A percentile compares a stretch with the other conserved stretches of the same genome.
Conservation (phyloP, 495 filamentous ascomycete species). For the Talaromyces adpressus region DNA sequence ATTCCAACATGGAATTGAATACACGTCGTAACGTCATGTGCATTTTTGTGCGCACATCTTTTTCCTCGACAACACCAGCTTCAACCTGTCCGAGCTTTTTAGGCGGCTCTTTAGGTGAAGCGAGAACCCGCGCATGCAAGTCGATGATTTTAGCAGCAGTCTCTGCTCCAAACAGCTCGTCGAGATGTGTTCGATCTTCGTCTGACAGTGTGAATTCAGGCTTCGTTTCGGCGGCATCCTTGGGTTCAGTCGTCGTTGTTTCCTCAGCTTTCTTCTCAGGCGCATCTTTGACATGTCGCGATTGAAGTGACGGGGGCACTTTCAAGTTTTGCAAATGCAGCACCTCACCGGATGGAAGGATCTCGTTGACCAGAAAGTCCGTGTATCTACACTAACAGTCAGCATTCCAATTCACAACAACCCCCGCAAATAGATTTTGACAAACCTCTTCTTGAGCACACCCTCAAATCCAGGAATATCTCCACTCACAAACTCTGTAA, state of each 20-base stretch:
- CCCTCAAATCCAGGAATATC: conserved; percentile 45
- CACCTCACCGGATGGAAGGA: conserved; percentile 68
- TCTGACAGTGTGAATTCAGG: conserved; percentile 32
- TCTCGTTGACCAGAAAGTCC: conserved; percentile 94
- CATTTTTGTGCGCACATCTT: conserved; percentile 53
- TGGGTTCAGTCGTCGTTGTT: not conserved
- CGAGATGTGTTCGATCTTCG: conserved; percentile 40
- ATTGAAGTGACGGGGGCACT: conserved; percentile 13
- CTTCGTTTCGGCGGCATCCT: conserved; percentile 8
- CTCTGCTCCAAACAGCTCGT: conserved; percentile 36
- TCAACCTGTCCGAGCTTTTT: conserved; percentile 35
- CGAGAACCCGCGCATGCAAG: conserved; percentile 38
- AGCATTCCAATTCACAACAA: not conserved
- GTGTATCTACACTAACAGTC: conserved; percentile 57
- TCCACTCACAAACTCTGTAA: conserved; percentile 46
- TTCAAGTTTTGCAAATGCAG: conserved; percentile 58
- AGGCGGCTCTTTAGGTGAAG: conserved; percentile 30
- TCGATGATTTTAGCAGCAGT: conserved; percentile 29
- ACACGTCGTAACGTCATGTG: conserved; percentile 62
- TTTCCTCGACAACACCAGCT: conserved; percentile 43
- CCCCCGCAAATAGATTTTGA: conserved; percentile 5
- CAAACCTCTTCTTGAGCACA: conserved; percentile 52
- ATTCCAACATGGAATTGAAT: conserved; percentile 61
- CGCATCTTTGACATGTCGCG: conserved; percentile 1
- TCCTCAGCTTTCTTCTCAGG: conserved; percentile 10